Percentiles rank a stretch among this genome's conserved stretches.
phyloP scores from a whole-genome alignment of 2,329 filamentous ascomycete species.

The Coniochaeta sp. region DNA sequence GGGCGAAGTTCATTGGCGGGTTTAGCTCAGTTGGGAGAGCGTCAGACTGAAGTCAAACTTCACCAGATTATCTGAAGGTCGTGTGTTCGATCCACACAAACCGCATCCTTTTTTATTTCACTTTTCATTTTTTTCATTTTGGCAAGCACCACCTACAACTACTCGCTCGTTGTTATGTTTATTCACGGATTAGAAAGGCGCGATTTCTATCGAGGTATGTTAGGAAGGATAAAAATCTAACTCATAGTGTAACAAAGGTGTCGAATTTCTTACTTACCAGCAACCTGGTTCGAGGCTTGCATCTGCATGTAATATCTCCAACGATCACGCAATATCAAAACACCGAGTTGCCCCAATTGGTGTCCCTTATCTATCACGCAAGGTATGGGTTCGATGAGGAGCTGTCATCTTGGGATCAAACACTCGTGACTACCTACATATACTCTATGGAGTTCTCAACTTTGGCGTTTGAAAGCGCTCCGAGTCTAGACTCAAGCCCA shows the following conservation, averaged over 20 bases:
- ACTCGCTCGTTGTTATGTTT: no score
- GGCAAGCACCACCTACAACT: no score
- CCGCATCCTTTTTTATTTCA: neutral
- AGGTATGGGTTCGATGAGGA: neutral
- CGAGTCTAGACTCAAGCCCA: neutral
- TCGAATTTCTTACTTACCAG: neutral
- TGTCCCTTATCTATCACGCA: neutral
- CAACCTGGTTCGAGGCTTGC: neutral
- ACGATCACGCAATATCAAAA: neutral
- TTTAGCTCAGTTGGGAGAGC: neutral
- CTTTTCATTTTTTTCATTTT: neutral
- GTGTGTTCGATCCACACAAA: neutral
- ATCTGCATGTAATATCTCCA: neutral
- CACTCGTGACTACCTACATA: neutral
- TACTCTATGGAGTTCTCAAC: neutral
- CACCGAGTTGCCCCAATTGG: neutral
- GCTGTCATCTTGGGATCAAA: neutral
- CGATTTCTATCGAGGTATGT: no score
- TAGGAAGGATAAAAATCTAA: no score
- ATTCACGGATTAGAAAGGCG: no score
- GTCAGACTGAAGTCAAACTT: neutral
- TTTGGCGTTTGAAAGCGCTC: neutral
- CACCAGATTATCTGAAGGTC: neutral
- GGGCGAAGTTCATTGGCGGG: neutral
- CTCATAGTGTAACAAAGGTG: no score